Evolutionary conservation across 306 rosid species (phyloP), one percentile per base, ranked within the genome.

Genomic region (Castanospermum australe): DNA sequence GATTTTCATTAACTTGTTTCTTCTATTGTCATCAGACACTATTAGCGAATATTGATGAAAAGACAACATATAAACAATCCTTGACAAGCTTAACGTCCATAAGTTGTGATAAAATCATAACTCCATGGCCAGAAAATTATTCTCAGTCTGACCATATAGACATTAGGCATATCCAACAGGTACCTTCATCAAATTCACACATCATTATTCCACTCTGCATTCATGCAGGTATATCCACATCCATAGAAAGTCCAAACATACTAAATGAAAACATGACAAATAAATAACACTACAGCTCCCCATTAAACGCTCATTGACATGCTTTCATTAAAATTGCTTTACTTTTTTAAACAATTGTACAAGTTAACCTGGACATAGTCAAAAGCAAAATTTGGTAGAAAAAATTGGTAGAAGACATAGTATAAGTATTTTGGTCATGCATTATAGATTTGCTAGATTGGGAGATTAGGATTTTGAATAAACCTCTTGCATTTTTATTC

Each of bases 11-110:
- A 48, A 39, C 51, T 12, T 64, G 33, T 30, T 54, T 63, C 71
- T 63, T 71, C 70, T 45, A 54, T 12, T 55, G 45, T 22, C 66
- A 82, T 69, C 39, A 55, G 15, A 52, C 47, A 39, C n/a, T 54
- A 64, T 63, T 39, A 36, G 65, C 56, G 72, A 25, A 72, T 57
- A 48, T 18, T 38, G 54, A 64, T 47, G 75, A 33, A 42, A 62
- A 63, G 32, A 45, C 56, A 12, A 21, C 61, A 76, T 21, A 54
- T n/a, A 17, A 67, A 41, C 48, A 54, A 59, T 39, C 13, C 9
- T 32, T 45, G 10, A 42, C 20, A 25, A 70, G 61, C 63, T 69
- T 15, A 48, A 75, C 11, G 62, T 15, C 25, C 12, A 70, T 54
- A 54, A 35, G 39, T 38, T 28, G 62, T 45, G 59, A 64, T 51